Percentiles rank a stretch among this genome's conserved stretches.
Evolutionary conservation across 2,329 filamentous ascomycete genomes (phyloP).

Genomic region (Sporothrix luriei): DNA sequence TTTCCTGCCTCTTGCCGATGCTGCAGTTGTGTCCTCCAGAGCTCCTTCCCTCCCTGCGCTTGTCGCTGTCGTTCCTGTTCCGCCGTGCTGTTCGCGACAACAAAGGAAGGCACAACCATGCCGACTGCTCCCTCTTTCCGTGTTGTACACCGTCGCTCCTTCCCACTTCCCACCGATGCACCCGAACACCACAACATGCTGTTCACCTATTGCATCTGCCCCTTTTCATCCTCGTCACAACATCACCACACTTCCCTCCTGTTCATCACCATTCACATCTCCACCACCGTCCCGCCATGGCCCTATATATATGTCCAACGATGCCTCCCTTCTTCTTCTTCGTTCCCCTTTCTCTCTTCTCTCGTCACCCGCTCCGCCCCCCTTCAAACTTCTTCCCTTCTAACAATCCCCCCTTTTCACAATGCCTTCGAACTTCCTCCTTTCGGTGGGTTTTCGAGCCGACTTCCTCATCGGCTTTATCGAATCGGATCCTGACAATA

Average conservation of each 20-base stretch:
- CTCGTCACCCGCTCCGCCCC: conserved; percentile 9
- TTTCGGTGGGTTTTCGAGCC: background rate
- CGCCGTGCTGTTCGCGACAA: background rate
- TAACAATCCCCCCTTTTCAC: background rate
- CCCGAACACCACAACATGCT: background rate
- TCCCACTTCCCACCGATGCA: background rate
- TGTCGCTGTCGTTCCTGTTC: background rate
- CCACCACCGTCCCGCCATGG: background rate
- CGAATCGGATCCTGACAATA: background rate
- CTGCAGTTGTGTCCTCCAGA: background rate
- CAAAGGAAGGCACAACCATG: background rate
- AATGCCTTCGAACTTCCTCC: background rate
- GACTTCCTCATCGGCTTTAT: conserved; percentile 20
- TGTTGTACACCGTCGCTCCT: background rate
- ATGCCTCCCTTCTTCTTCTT: background rate
- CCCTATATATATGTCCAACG: background rate
- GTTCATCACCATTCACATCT: background rate
- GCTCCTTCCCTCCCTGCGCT: background rate
- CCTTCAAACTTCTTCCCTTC: background rate
- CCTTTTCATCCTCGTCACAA: background rate
- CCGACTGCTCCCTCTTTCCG: background rate
- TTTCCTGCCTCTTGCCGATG: background rate
- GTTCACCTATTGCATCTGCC: background rate
- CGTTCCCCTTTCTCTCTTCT: background rate
- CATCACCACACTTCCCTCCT: background rate